Evolutionary conservation across 2,329 filamentous ascomycete genomes (phyloP).

Genomic region (Raffaelea albimanens): DNA sequence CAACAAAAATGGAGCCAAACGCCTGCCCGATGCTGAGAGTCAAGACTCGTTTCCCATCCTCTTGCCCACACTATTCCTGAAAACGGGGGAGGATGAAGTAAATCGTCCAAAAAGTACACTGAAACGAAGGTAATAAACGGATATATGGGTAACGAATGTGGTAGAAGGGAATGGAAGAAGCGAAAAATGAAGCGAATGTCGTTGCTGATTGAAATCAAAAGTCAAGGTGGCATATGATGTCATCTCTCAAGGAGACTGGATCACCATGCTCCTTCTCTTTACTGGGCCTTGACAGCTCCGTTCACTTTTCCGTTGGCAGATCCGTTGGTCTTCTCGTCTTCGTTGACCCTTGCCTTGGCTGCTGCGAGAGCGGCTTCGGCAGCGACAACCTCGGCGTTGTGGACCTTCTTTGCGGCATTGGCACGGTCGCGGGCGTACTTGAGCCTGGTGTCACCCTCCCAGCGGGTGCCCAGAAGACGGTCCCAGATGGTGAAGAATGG

Average conservation of each 20-base stretch:
- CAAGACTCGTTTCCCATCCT: background rate
- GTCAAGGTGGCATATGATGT: background rate
- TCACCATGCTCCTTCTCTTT: background rate
- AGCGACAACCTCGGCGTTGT: slow-evolving; percentile 7
- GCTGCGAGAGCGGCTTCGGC: background rate
- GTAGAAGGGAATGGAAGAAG: background rate
- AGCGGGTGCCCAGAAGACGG: slow-evolving; percentile 68
- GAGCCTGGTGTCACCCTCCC: slow-evolving; percentile 52
- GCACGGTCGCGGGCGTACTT: slow-evolving; percentile 32
- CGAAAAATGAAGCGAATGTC: background rate
- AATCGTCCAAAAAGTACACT: slow-evolving; percentile 1
- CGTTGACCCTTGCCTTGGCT: background rate
- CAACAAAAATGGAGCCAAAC: slow-evolving; percentile 1
- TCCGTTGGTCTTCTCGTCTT: background rate
- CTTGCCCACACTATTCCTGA: background rate
- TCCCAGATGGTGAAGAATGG: slow-evolving; percentile 98
- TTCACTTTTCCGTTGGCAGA: background rate
- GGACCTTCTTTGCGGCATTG: slow-evolving; percentile 27
- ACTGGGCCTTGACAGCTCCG: background rate
- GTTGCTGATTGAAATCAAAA: background rate
- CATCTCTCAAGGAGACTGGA: background rate
- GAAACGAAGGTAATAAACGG: slow-evolving; percentile 5
- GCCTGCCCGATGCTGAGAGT: slow-evolving; percentile 1
- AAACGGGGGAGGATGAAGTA: background rate
- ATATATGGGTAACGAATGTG: background rate